phyloP scores from a whole-genome alignment of 2,329 filamentous ascomycete species.

The Fusarium brachygibbosum region DNA sequence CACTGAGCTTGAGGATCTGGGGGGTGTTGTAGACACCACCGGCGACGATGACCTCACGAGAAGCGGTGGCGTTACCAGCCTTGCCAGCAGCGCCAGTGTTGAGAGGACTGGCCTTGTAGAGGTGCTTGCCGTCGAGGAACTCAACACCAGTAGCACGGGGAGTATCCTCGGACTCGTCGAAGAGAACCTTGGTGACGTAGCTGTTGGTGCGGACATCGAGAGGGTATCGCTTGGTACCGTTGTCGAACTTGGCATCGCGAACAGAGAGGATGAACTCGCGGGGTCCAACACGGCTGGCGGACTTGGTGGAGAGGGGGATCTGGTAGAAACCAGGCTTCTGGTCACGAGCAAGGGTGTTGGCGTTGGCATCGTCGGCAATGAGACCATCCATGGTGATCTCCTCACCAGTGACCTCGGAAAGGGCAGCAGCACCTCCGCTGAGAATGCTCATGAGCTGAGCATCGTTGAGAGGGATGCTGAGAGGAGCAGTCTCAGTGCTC shows the following conservation, averaged over 20 bases:
- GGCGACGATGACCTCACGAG: conserved; percentile 63
- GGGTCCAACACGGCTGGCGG: conserved; percentile 65
- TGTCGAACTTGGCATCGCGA: conserved; percentile 31
- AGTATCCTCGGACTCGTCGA: conserved; percentile 49
- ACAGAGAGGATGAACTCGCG: conserved; percentile 66
- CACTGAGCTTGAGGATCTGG: conserved; percentile 65
- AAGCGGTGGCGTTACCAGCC: conserved; percentile 44
- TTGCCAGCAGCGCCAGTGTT: conserved; percentile 24
- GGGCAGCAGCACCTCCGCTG: conserved; percentile 26
- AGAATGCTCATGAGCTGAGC: conserved; percentile 36
- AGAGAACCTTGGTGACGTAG: conserved; percentile 55
- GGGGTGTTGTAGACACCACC: conserved; percentile 66
- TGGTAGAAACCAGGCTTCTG: conserved; percentile 62
- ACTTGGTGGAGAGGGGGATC: conserved; percentile 67
- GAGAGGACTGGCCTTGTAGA: conserved; percentile 42
- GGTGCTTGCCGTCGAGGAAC: conserved; percentile 47
- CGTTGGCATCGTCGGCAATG: conserved; percentile 37
- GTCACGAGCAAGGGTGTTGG: conserved; percentile 39
- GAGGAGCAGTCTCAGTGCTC: conserved; percentile 37
- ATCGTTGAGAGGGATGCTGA: conserved; percentile 35
- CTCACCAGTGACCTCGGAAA: conserved; percentile 20
- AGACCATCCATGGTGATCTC: conserved; percentile 37
- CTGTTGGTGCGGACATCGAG: conserved; percentile 43
- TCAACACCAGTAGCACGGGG: conserved; percentile 53
- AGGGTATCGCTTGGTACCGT: conserved; percentile 40